phyloP scores from a whole-genome alignment of 73 alveolate genomes.

The Tetrahymena malaccensis region DNA sequence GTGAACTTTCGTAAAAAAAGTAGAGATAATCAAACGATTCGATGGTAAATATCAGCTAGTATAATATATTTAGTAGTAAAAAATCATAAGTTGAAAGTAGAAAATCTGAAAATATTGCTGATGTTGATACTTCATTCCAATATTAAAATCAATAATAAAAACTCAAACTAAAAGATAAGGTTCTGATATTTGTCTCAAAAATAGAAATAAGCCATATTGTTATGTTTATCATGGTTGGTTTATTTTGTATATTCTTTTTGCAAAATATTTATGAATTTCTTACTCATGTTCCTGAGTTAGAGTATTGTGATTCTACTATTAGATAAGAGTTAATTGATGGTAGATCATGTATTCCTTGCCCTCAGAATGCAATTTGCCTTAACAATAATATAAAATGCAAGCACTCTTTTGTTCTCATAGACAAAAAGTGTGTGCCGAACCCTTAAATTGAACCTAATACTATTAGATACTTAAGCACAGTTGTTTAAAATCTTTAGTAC shows the following conservation, averaged over 20 bases:
- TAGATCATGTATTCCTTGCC: background rate
- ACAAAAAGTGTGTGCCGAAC: background rate
- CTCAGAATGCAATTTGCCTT: background rate
- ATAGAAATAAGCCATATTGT: background rate
- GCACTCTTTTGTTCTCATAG: background rate
- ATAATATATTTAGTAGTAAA: background rate
- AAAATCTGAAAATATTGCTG: background rate
- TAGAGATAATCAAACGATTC: background rate
- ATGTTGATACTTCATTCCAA: background rate
- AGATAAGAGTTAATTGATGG: background rate
- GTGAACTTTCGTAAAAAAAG: background rate
- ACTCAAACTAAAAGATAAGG: background rate
- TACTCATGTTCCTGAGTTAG: background rate
- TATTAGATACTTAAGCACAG: background rate
- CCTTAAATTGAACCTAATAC: background rate
- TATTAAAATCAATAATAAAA: background rate
- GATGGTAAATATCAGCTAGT: background rate
- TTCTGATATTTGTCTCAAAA: background rate
- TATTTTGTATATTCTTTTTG: background rate
- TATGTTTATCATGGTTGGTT: background rate
- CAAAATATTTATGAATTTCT: background rate
- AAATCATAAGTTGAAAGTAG: background rate
- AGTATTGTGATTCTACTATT: background rate
- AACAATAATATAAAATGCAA: background rate
- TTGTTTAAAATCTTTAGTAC: background rate